Conservation (phyloP, 2,329 filamentous ascomycete genomes). For the Delphinella strobiligena region DNA sequence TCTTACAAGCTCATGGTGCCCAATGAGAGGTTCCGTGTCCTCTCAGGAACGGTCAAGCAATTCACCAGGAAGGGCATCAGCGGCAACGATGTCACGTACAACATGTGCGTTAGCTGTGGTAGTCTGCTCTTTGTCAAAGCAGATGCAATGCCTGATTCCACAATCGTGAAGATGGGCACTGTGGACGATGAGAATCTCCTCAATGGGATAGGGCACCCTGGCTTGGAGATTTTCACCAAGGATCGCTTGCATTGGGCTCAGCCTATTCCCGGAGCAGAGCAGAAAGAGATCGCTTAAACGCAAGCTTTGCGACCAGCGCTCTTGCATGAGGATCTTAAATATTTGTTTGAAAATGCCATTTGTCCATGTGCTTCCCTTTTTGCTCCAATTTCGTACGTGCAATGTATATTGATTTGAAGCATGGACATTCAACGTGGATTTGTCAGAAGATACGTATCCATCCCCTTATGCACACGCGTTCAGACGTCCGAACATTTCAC, state of each 20-base stretch:
- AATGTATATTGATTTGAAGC: too few species aligned
- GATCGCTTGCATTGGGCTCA: slow-evolving; percentile 19
- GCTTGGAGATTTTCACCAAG: slow-evolving; percentile 19
- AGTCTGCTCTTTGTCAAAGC: slow-evolving; percentile 17
- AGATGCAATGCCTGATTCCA: slow-evolving; percentile 14
- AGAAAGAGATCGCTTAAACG: slow-evolving; percentile 15
- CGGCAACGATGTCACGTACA: slow-evolving; percentile 20
- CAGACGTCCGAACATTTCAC: too few species aligned
- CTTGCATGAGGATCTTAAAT: too few species aligned
- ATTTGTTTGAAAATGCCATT: too few species aligned
- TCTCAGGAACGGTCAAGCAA: slow-evolving; percentile 15
- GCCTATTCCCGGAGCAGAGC: slow-evolving; percentile 13
- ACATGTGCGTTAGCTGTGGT: slow-evolving; percentile 19
- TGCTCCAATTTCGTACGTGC: too few species aligned
- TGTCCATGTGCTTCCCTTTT: too few species aligned
- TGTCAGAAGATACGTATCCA: too few species aligned
- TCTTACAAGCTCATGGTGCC: slow-evolving; percentile 19
- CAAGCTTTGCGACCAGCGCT: too few species aligned
- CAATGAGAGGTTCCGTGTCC: slow-evolving; percentile 15
- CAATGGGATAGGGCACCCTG: slow-evolving; percentile 13
- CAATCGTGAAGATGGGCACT: slow-evolving; percentile 21
- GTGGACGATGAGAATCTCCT: slow-evolving; percentile 17
- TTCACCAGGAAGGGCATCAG: slow-evolving; percentile 18
- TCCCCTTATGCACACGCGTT: too few species aligned
- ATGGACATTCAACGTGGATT: too few species aligned